These are phyloP conservation scores for Skeletonema potamos DNA, from an alignment of 108 stramenopile species.

Conservation along the genomic window DNA sequence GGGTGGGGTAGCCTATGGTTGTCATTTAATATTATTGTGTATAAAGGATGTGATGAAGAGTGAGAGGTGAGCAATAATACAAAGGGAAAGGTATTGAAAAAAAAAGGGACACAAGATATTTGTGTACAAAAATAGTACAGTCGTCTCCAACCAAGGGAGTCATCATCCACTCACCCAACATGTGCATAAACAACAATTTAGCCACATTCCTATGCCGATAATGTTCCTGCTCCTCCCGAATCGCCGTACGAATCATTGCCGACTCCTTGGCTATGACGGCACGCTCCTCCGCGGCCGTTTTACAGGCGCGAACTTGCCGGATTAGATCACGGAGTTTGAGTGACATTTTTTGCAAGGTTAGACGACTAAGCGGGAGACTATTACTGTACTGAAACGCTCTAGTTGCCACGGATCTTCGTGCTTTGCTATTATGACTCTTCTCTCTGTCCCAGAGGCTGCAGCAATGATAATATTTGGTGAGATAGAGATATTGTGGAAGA, in stretches of 20 bases:
- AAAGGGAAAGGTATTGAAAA: neutral
- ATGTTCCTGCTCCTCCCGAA: slow-evolving; percentile 96
- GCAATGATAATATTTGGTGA: too few relatives aligned
- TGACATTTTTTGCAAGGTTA: slow-evolving; percentile 69
- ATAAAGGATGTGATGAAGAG: neutral
- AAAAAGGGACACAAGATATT: neutral
- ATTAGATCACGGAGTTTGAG: slow-evolving; percentile 98
- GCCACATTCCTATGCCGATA: slow-evolving; percentile 98
- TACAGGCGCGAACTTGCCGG: slow-evolving; percentile 98
- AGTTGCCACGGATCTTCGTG: neutral
- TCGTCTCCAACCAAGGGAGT: neutral
- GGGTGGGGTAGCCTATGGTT: slow-evolving; percentile 93
- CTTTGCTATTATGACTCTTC: neutral
- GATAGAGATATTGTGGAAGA: too few relatives aligned
- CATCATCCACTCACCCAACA: slow-evolving; percentile 86
- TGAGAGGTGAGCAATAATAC: neutral
- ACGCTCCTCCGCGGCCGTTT: slow-evolving; percentile 99
- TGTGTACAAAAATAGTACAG: neutral
- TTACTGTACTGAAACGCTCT: neutral
- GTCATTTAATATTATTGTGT: neutral
- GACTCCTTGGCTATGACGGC: slow-evolving; percentile 98
- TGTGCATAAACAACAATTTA: slow-evolving; percentile 99
- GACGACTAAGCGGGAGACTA: neutral
- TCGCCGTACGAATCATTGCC: slow-evolving; percentile 98
- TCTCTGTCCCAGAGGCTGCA: neutral